Evolutionary conservation across 441 rosid genomes (phyloP).

Genomic region (Pelargonium myrrhifolium): DNA sequence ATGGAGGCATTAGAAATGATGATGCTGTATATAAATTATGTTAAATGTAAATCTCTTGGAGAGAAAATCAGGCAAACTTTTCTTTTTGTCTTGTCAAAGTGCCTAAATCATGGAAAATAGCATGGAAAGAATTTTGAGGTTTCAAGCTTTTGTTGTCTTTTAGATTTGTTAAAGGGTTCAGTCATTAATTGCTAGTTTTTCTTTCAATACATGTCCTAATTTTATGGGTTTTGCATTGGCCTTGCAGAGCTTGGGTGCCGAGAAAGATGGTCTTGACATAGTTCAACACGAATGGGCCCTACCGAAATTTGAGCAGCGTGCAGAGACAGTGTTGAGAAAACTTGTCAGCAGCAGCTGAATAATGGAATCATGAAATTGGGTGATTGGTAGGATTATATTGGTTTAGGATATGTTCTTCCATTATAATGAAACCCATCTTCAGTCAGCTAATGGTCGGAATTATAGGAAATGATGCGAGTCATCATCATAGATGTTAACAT

Average conservation of each 20-base stretch:
- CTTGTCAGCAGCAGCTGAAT: conserved; percentile 34
- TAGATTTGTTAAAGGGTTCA: background rate
- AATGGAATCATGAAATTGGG: background rate
- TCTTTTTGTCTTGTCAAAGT: too few relatives aligned
- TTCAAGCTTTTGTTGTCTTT: background rate
- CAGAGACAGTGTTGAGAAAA: conserved; percentile 69
- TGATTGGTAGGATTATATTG: conserved; percentile 6
- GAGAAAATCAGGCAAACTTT: too few relatives aligned
- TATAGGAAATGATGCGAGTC: background rate
- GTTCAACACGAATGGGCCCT: conserved; percentile 86
- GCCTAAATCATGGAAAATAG: too few relatives aligned
- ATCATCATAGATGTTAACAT: background rate
- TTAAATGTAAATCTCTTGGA: too few relatives aligned
- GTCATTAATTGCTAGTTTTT: background rate
- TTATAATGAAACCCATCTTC: too few relatives aligned
- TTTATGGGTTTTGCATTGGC: background rate
- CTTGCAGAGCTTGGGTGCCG: conserved; percentile 78
- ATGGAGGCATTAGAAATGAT: too few relatives aligned
- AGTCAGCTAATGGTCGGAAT: background rate
- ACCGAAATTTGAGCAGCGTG: conserved; percentile 81
- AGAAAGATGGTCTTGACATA: conserved; percentile 88
- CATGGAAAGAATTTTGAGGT: background rate
- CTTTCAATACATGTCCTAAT: background rate
- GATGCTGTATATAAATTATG: too few relatives aligned
- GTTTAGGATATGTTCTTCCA: too few relatives aligned